These are phyloP conservation scores for Miscanthus sacchariflorus DNA, from an alignment of 202 grass and related monocot species.

Conservation along the genomic window DNA sequence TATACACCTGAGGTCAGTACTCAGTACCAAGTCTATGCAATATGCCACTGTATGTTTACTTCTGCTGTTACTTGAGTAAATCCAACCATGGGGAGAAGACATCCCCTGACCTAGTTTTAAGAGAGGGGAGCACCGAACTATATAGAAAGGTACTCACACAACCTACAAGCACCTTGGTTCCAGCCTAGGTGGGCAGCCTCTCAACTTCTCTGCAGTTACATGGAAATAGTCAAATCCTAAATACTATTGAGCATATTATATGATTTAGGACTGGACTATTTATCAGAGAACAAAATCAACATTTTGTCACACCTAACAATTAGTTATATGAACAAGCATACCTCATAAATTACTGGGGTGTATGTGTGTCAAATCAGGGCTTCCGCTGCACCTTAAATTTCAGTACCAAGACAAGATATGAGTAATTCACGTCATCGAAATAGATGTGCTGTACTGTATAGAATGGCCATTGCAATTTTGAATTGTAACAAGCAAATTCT, in stretches of 20 bases:
- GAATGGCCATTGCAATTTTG: neutral
- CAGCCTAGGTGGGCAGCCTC: neutral
- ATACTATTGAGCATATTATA: neutral
- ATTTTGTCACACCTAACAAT: neutral
- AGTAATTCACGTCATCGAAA: neutral
- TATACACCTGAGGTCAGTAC: slow-evolving; percentile 63
- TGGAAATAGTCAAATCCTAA: neutral
- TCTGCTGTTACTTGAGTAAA: neutral
- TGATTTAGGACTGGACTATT: neutral
- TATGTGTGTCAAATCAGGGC: neutral
- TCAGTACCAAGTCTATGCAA: slow-evolving; percentile 21
- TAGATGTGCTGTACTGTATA: neutral
- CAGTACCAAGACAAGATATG: neutral
- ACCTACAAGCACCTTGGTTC: neutral
- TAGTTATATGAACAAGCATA: neutral
- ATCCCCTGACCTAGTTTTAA: neutral
- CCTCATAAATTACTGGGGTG: neutral
- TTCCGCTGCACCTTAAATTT: slow-evolving; percentile 17
- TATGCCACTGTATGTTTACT: neutral
- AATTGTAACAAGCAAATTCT: neutral
- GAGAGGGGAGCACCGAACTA: neutral
- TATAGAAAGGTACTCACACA: neutral
- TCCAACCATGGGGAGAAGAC: neutral
- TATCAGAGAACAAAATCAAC: neutral
- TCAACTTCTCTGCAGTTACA: slow-evolving; percentile 1